Base-by-base conservation (phyloP, 805 yeast species). In the Danielozyma ontarioensis region DNA sequence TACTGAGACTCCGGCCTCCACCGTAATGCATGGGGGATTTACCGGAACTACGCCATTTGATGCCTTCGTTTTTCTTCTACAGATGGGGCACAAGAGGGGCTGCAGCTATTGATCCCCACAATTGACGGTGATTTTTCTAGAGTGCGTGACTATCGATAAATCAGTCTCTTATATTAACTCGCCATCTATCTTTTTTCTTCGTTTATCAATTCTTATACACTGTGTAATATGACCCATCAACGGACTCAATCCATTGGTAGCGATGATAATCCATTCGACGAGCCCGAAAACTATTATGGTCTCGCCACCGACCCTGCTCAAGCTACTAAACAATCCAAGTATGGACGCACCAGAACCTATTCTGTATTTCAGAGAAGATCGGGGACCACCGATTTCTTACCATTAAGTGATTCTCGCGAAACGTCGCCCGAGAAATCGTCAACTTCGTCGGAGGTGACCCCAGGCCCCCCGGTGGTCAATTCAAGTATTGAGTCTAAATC, bases 231-330 rank as follows among this genome's bases (percentile, higher is more conserved):
- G 34, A 12, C 29, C 15, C 53, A 52, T 37, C 45, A 53, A 31
- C 47, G 68, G 39, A 34, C 48, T 26, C 64, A 73, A 3, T 71
- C 79, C 3, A 36, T 54, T 4, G 37, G 51, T 1, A 48, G 62
- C 17, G 78, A 72, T 22, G 74, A 71, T n/a, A 80, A 81, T 50
- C 93, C 93, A 0, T 80, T 67, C 41, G 80, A 81, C 13, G 57
- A 63, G n/a, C 73, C 90, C 0, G 89, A 81, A 31, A 63, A 70
- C 17, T 83, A 83, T 53, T 83, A 83, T 54, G 84, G 85, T 4
- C 78, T 83, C 1, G 53, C 53, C 21, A 76, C 77, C 2, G 76
- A 75, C 48, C 84, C 83, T 2, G 51, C 72, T 16, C 67, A 59
- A 44, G 61, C 68, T 2, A 52, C 53, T 22, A 57, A 54, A 35